Evolutionary conservation across 768 basidiomycete genomes (phyloP).

Genomic region (Goffeauzyma gilvescens): DNA sequence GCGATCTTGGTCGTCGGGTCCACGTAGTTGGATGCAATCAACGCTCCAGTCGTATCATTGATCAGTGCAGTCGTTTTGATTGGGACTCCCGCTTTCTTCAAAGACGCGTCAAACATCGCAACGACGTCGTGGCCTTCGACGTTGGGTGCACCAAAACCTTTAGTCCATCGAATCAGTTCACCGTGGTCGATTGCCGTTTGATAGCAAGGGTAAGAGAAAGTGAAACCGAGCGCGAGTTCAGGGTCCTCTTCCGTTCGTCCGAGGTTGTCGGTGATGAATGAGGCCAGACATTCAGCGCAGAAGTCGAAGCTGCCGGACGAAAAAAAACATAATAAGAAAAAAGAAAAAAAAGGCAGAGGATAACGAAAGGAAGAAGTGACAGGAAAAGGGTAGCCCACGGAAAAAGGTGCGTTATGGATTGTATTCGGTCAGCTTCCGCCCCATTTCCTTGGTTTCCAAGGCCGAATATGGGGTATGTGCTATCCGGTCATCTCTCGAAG

Average conservation of each 20-base stretch:
- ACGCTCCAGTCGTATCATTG: conserved; percentile 94
- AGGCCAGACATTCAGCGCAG: conserved; percentile 79
- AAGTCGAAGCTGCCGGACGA: conserved; percentile 48
- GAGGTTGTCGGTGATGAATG: conserved; percentile 59
- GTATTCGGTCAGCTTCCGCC: too few species aligned
- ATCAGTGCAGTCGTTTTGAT: conserved; percentile 69
- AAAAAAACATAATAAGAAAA: not conserved
- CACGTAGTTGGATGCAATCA: conserved; percentile 92
- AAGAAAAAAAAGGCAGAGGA: too few species aligned
- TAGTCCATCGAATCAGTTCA: conserved; percentile 93
- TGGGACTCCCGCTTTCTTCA: conserved; percentile 65
- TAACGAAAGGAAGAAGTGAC: too few species aligned
- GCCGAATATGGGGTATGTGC: too few species aligned
- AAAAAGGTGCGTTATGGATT: too few species aligned
- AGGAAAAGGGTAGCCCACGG: too few species aligned
- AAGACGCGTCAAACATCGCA: conserved; percentile 69
- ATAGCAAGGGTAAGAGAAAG: conserved; percentile 93
- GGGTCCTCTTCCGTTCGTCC: conserved; percentile 35
- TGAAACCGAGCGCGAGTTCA: conserved; percentile 69
- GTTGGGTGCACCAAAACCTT: conserved; percentile 80
- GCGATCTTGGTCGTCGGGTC: conserved; percentile 79
- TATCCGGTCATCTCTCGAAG: not conserved
- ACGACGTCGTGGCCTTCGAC: conserved; percentile 87
- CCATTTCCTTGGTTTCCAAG: too few species aligned
- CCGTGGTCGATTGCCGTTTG: conserved; percentile 89